Conservation (phyloP, 225 moss, liverwort and hornwort species). For the Antitrichia curtipendula region DNA sequence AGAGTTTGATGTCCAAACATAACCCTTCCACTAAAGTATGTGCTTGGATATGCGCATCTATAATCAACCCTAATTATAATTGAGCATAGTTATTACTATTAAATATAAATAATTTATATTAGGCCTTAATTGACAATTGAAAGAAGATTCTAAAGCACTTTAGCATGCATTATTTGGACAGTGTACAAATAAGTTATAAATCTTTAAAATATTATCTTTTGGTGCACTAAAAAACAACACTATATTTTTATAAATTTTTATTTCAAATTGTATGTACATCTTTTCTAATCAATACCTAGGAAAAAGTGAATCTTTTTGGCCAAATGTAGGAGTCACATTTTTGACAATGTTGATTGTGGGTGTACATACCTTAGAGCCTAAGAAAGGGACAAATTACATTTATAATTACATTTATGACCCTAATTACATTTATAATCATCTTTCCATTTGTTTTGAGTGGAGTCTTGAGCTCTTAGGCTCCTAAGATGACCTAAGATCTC, state of each 20-base stretch:
- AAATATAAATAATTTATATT: neutral
- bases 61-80: neutral
- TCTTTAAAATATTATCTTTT: neutral
- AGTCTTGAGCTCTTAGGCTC: neutral
- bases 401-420: no score
- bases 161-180: neutral
- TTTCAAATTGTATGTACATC: neutral
- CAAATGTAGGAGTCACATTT: neutral
- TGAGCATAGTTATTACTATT: neutral
- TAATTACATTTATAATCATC: no score
- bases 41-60: no score
- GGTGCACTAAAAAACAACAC: neutral
- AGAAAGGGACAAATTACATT: neutral
- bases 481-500: neutral
- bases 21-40: neutral
- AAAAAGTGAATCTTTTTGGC: neutral
- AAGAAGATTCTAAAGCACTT: neutral
- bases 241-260: neutral
- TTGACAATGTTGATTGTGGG: accelerated
- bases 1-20: neutral
- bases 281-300: neutral
- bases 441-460: accelerated
- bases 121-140: neutral
- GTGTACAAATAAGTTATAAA: neutral
- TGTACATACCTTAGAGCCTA: no score